phyloP scores from a whole-genome alignment of 176 grass and related monocot species.

The Dactylis glomerata region DNA sequence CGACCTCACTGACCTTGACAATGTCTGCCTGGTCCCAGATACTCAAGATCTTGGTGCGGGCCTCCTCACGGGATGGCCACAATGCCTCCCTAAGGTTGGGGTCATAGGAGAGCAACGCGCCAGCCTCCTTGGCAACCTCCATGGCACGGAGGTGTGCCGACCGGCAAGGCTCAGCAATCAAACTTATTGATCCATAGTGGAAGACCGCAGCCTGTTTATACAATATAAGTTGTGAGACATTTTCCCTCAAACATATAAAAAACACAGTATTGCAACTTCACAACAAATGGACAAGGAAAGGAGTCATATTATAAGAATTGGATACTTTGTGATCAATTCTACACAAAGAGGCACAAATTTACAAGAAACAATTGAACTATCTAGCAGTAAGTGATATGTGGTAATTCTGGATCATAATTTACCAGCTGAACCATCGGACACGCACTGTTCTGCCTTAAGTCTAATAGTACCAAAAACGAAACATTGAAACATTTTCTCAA shows the following conservation, averaged over 20 bases:
- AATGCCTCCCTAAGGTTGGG: slow-evolving; percentile 79
- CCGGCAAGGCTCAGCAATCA: slow-evolving; percentile 89
- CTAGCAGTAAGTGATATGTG: not conserved
- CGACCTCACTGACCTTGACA: slow-evolving; percentile 86
- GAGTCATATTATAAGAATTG: not conserved
- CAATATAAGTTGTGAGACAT: not conserved
- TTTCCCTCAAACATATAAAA: not conserved
- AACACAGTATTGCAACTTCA: not conserved
- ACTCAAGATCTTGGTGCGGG: slow-evolving; percentile 82
- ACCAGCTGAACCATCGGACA: not conserved
- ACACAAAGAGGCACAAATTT: not conserved
- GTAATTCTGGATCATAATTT: not conserved
- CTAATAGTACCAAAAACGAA: not conserved
- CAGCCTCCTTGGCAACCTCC: slow-evolving; percentile 76
- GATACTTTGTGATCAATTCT: not conserved
- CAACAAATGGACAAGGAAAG: not conserved
- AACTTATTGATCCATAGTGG: slow-evolving; percentile 95
- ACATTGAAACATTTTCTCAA: not conserved
- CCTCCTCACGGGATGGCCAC: slow-evolving; percentile 78
- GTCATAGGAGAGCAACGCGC: slow-evolving; percentile 87
- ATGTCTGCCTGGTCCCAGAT: slow-evolving; percentile 98
- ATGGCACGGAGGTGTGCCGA: slow-evolving; percentile 75
- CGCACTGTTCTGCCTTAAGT: not conserved
- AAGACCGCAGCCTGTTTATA: slow-evolving; percentile 71
- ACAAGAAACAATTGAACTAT: not conserved